A percentile compares a stretch with the other conserved stretches of the same genome.
Evolutionary conservation across 1,284 basidiomycete genomes (phyloP).

Genomic region (Cryptococcus sp.): DNA sequence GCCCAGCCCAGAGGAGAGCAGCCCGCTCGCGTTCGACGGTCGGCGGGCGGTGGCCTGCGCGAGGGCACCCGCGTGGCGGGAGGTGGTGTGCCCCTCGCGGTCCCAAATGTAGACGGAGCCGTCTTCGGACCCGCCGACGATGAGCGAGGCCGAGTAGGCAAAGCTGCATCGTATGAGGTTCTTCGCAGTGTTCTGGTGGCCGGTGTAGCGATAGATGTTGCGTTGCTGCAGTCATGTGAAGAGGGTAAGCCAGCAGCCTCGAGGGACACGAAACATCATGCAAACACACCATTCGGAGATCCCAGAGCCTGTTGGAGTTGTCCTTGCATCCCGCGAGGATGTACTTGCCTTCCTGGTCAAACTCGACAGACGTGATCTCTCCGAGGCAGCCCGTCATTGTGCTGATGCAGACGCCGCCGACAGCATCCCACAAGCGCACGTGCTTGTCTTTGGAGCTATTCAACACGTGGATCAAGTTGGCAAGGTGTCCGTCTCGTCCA

Average conservation of each 20-base stretch:
- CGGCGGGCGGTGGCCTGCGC: conserved; percentile 5
- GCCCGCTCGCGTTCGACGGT: neutral
- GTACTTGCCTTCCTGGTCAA: conserved; percentile 51
- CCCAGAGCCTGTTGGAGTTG: conserved; percentile 51
- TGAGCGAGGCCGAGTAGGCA: conserved; percentile 44
- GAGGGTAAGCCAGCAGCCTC: no score
- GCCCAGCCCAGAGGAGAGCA: neutral
- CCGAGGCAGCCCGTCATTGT: conserved; percentile 52
- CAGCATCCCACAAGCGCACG: conserved; percentile 54
- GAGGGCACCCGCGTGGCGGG: no score
- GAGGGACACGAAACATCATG: no score
- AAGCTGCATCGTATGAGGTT: conserved; percentile 53
- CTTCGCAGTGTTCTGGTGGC: conserved; percentile 54
- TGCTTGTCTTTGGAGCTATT: conserved; percentile 55
- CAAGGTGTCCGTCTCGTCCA: no score
- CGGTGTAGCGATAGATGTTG: conserved; percentile 53
- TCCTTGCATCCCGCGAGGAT: conserved; percentile 53
- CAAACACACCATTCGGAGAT: conserved; percentile 47
- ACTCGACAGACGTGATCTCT: conserved; percentile 53
- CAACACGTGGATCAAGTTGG: no score
- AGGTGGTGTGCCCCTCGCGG: conserved; percentile 22
- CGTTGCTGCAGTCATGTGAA: conserved; percentile 34
- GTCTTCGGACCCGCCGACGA: conserved; percentile 53
- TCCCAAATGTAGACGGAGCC: conserved; percentile 47
- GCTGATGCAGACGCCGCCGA: conserved; percentile 51